phyloP scores from a whole-genome alignment of 225 moss, liverwort and hornwort genomes.

The Pseudoscleropodium purum region DNA sequence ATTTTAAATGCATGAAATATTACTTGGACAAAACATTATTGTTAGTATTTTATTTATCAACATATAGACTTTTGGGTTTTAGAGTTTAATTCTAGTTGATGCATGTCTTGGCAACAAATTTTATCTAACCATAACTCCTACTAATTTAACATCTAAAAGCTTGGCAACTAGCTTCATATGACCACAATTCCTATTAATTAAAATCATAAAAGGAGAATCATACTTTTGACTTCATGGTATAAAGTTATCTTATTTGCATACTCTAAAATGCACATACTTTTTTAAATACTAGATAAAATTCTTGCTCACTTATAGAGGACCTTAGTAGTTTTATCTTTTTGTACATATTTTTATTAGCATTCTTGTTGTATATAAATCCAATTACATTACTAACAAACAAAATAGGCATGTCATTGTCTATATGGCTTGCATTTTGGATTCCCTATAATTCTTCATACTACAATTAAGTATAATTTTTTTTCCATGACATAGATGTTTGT shows the following conservation, averaged over 20 bases:
- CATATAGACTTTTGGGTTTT: neutral
- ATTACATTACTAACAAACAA: neutral
- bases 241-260: neutral
- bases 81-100: neutral
- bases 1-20: neutral
- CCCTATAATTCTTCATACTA: no score
- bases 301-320: no score
- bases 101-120: neutral
- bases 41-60: neutral
- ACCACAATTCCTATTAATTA: neutral
- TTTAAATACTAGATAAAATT: neutral
- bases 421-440: neutral
- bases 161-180: neutral
- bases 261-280: neutral
- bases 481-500: neutral
- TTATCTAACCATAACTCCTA: accelerated
- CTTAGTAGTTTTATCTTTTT: neutral
- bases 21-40: neutral
- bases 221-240: neutral
- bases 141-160: neutral
- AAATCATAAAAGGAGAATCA: neutral
- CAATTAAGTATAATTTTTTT: neutral
- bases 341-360: neutral
- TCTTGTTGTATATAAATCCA: no score
- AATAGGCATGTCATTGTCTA: neutral